These are phyloP conservation scores for Colletotrichum caudatum DNA, from an alignment of 2,329 filamentous ascomycete species.

Conservation along the genomic window DNA sequence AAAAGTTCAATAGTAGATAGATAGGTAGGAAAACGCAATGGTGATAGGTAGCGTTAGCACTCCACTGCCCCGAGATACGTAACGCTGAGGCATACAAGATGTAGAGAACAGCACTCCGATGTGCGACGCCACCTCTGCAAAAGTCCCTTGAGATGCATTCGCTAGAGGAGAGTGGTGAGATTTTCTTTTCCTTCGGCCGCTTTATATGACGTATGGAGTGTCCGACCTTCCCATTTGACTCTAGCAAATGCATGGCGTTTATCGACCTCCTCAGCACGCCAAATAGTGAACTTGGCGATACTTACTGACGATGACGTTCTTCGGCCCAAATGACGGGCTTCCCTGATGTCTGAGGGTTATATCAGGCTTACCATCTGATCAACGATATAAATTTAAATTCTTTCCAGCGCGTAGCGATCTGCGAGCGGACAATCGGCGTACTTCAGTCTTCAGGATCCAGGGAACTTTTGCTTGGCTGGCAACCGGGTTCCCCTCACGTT, in stretches of 20 bases:
- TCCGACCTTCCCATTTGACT: conserved; percentile 30
- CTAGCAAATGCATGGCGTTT: conserved; percentile 35
- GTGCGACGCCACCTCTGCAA: background rate
- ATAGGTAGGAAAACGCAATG: too few relatives aligned
- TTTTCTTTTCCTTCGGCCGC: background rate
- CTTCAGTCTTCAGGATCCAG: background rate
- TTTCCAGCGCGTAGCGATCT: too few relatives aligned
- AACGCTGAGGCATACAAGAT: too few relatives aligned
- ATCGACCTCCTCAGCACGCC: background rate
- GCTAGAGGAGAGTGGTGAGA: background rate
- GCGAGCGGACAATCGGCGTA: too few relatives aligned
- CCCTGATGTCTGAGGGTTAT: too few relatives aligned
- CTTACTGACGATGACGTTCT: conserved; percentile 11
- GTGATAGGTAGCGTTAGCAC: too few relatives aligned
- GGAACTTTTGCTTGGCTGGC: background rate
- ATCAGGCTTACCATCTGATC: background rate
- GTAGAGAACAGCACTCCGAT: too few relatives aligned
- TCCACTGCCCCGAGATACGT: too few relatives aligned
- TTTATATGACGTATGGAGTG: conserved; percentile 23
- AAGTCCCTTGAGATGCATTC: background rate
- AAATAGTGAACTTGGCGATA: background rate
- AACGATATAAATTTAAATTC: too few relatives aligned
- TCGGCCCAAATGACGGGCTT: background rate
- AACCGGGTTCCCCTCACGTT: conserved; percentile 3
- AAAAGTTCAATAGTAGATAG: too few relatives aligned